A percentile compares a stretch with the other conserved stretches of the same genome.
Conservation (phyloP, 1,284 basidiomycete species). For the Naganishia cerealis region DNA sequence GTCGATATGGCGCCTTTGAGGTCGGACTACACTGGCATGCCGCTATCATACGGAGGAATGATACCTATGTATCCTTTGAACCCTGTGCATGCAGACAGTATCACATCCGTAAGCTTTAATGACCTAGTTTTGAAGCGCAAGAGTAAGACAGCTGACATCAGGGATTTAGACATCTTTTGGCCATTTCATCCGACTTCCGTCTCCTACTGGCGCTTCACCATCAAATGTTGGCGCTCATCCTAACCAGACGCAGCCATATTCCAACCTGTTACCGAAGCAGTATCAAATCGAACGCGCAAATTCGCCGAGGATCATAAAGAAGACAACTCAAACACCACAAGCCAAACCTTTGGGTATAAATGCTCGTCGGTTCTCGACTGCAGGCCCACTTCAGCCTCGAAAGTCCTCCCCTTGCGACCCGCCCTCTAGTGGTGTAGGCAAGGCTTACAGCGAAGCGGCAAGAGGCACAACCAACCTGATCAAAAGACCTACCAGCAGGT, state of each 20-base stretch:
- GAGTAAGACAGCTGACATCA: neutral
- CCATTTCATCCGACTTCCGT: conserved; percentile 9
- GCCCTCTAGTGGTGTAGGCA: neutral
- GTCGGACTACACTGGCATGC: conserved; percentile 8
- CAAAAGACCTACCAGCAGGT: conserved; percentile 15
- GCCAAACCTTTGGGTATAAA: neutral
- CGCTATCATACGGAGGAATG: neutral
- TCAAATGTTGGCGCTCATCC: neutral
- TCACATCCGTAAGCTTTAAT: conserved; percentile 1
- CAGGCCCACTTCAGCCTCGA: conserved; percentile 8
- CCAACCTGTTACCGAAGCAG: neutral
- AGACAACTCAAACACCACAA: neutral
- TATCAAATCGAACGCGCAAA: neutral
- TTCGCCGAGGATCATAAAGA: neutral
- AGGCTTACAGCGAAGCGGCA: neutral
- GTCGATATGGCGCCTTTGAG: neutral
- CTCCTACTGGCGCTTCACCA: neutral
- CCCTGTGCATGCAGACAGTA: neutral
- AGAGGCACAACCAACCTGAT: neutral
- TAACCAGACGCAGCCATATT: neutral
- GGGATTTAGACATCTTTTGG: conserved; percentile 7
- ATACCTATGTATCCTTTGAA: conserved; percentile 18
- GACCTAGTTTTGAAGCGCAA: too few relatives aligned
- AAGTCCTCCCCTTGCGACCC: neutral
- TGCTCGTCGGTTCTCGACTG: conserved; percentile 11